Evolutionary conservation across 495 filamentous ascomycete genomes (phyloP), one percentile per base, ranked within the genome.

Genomic region (Podospora pseudocomata): DNA sequence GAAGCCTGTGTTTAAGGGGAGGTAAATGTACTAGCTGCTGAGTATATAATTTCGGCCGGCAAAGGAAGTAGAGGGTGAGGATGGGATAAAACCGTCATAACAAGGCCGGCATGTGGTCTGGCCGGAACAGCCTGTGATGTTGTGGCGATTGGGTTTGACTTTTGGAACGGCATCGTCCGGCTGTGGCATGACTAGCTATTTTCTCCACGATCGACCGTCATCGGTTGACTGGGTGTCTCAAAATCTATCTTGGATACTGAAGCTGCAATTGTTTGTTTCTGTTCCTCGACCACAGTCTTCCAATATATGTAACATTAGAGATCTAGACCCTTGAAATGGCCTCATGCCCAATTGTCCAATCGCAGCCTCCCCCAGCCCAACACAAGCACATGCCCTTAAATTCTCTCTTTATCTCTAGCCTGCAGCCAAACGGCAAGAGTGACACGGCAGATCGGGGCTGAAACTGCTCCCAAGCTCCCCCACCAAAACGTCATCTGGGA

Each of bases 1-100:
- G 76, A 93, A 86, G 83, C 93, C 94, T 27, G 84, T 87, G 26
- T 97, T 96, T 73, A 90, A 84, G 73, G 94, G 94, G 16, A 76
- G 80, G 71, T 87, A 70, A 74, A 62, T 2, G 13, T 49, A 23
- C 23, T 23, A 23, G 1, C 23, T 23, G 23, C 1, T 23, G 23
- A 23, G 23, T 23, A 23, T 23, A 23, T 23, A 23, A 23, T 23
- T 23, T 23, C 2, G 23, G 23, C 23, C 23, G 23, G 23, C 23
- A 23, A 23, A 23, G 23, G 23, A 23, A 23, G 23, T 23, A 23
- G 23, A 23, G 23, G 23, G 1, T 2, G 23, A 23, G 23, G 23
- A 23, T 23, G 23, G 23, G 23, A 23, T 23, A 23, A 23, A 23
- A 23, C 23, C 23, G 23, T 23, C 23, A 23, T 23, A 1, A 2